A percentile compares a stretch with the other conserved stretches of the same genome.
phyloP scores from a whole-genome alignment of 2,329 filamentous ascomycete species.

The Pezicula radicicola region DNA sequence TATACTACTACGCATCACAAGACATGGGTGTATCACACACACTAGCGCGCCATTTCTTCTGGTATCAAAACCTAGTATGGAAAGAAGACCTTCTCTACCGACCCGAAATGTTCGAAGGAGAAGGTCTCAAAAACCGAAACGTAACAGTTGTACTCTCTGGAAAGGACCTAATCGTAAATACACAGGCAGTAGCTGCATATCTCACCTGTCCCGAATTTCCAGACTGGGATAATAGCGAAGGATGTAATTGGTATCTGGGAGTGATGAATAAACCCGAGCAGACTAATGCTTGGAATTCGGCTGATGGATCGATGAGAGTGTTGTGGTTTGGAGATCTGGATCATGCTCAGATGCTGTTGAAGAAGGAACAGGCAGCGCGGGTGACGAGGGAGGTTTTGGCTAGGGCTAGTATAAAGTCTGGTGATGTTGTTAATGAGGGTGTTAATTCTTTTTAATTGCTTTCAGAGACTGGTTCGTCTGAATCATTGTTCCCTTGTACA shows the following conservation, averaged over 20 bases:
- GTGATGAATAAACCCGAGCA: neutral
- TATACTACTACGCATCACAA: conserved; percentile 54
- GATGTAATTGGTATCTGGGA: conserved; percentile 13
- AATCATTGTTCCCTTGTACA: no score
- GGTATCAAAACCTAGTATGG: conserved; percentile 56
- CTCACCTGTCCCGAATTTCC: conserved; percentile 26
- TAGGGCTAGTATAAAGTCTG: neutral
- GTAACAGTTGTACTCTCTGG: conserved; percentile 46
- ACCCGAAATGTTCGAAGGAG: neutral
- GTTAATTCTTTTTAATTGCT: neutral
- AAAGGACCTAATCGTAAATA: conserved; percentile 49
- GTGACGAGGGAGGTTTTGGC: neutral
- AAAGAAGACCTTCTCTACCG: conserved; percentile 38
- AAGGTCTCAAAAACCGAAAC: conserved; percentile 29
- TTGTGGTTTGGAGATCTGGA: conserved; percentile 50
- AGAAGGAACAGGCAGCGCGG: neutral
- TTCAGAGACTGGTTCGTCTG: no score
- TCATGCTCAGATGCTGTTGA: conserved; percentile 42
- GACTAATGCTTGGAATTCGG: conserved; percentile 2
- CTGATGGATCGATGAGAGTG: conserved; percentile 32
- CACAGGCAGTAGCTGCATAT: conserved; percentile 45
- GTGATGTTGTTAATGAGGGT: neutral
- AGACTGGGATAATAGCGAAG: conserved; percentile 17
- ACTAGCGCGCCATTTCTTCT: conserved; percentile 53
- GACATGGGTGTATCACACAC: conserved; percentile 54